Base-by-base conservation (phyloP, 306 rosid genomes). In the Dalbergia oliveri region DNA sequence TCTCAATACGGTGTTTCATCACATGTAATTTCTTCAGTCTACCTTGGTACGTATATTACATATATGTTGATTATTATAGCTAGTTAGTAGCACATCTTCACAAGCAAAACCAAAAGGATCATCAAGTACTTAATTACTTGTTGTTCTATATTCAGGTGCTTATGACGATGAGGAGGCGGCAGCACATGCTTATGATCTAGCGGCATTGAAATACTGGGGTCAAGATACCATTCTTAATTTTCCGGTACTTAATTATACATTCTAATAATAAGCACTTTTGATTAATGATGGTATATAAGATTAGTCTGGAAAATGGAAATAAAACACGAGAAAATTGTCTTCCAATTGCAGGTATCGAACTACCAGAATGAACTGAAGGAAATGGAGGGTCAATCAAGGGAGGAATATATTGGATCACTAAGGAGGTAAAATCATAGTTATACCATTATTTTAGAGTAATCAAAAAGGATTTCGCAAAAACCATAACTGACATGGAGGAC, bases 161-260 rank as follows among this genome's bases (percentile, higher is more conserved):
- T 93, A 94, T 87, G 97, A 90, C 31, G 94, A 94, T 73, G 99
- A 94, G 87, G 93, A 86, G 44, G 89, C 95, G 0, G 99, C 99
- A 63, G 97, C 97, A 88, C 99, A 88, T 91, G 95, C 99, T 39
- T 94, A 94, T 82, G 99, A 94, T 79, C 85, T 93, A 77, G 99
- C 99, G 41, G 99, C 99, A 80, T 85, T 94, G 81, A 94, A 94
- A 83, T 93, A 94, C 63, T 94, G 99, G 99, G 97, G 99, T 81
- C 91, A 78, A 43, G 94, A 88, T 15, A 89, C 97, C 68, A 86
- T 90, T 53, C 95, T 94, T 65, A 94, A 94, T 83, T 93, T 93
- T 80, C 94, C 93, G 66, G 99, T 92, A 54, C 23, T 44, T 44
- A 2, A 26, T 51, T 51, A 4, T 51, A 51, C 9, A 54, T 54